Evolutionary conservation across 352 stramenopile genomes (phyloP).

Genomic region (Phytophthora agathidicida): DNA sequence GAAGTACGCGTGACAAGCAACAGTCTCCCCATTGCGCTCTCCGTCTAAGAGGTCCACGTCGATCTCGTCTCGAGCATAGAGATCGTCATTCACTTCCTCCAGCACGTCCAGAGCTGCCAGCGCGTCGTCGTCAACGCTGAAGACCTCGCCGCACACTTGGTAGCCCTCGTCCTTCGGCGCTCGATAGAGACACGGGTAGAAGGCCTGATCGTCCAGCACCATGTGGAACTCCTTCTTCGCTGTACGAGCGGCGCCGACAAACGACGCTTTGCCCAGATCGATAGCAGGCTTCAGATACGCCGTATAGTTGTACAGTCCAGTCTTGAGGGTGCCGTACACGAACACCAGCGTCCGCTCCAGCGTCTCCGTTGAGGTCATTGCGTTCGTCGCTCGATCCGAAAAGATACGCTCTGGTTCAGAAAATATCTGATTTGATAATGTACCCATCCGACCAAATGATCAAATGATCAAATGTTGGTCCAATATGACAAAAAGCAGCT

Average conservation of each 20-base stretch:
- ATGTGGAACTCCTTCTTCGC: conserved; percentile 52
- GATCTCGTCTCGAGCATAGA: conserved; percentile 58
- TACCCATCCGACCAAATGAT: too few species aligned
- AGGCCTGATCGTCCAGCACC: conserved; percentile 64
- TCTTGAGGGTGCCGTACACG: conserved; percentile 86
- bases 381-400: not conserved
- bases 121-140: conserved; percentile 56
- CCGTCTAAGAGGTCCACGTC: conserved; percentile 45
- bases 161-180: conserved; percentile 40
- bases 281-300: conserved; percentile 64
- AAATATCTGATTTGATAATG: too few species aligned
- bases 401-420: too few species aligned
- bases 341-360: conserved; percentile 58
- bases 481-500: too few species aligned
- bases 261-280: conserved; percentile 52
- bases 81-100: conserved; percentile 52
- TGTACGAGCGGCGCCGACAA: conserved; percentile 50
- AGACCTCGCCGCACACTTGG: conserved; percentile 64
- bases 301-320: conserved; percentile 72
- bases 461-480: not conserved
- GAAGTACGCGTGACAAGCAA: conserved; percentile 47
- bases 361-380: conserved; percentile 6
- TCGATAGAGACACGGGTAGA: conserved; percentile 72
- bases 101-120: conserved; percentile 65
- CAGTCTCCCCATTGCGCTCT: conserved; percentile 12